Percentiles rank a stretch among this genome's conserved stretches.
Conservation (phyloP, 805 yeast genomes). For the Saturnispora bothae region DNA sequence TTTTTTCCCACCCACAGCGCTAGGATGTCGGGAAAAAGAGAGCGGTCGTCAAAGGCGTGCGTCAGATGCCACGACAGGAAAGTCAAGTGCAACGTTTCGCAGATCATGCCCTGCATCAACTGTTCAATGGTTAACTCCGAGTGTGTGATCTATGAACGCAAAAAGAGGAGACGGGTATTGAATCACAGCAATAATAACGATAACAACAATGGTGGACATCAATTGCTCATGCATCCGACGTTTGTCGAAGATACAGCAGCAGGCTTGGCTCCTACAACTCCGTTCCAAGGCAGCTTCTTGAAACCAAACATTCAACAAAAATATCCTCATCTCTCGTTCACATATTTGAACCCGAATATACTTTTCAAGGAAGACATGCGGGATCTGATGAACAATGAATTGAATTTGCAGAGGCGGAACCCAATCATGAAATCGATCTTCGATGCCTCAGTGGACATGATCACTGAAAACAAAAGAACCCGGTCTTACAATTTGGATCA, state of each 20-base stretch:
- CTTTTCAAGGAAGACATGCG: conserved; percentile 17
- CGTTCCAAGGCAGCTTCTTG: conserved; percentile 8
- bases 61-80: conserved; percentile 64
- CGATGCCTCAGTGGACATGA: conserved; percentile 14
- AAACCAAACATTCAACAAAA: conserved; percentile 18
- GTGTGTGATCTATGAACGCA: conserved; percentile 47
- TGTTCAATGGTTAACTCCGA: conserved; percentile 61
- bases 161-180: conserved; percentile 16
- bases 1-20: no score
- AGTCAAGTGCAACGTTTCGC: conserved; percentile 58
- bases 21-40: conserved; percentile 27
- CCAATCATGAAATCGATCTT: conserved; percentile 21
- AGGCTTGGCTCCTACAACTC: conserved; percentile 1
- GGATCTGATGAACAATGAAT: conserved; percentile 10
- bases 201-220: background rate
- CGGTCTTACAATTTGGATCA: conserved; percentile 21
- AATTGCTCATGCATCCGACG: no score
- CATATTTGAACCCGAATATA: conserved; percentile 17
- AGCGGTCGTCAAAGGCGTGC: conserved; percentile 63
- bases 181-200: background rate
- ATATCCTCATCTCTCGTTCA: conserved; percentile 18
- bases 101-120: conserved; percentile 45
- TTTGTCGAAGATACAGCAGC: background rate
- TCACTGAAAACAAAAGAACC: conserved; percentile 11
- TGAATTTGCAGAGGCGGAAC: conserved; percentile 5